Base-by-base conservation (phyloP, 352 stramenopile genomes). In the Pythium aphanidermatum region DNA sequence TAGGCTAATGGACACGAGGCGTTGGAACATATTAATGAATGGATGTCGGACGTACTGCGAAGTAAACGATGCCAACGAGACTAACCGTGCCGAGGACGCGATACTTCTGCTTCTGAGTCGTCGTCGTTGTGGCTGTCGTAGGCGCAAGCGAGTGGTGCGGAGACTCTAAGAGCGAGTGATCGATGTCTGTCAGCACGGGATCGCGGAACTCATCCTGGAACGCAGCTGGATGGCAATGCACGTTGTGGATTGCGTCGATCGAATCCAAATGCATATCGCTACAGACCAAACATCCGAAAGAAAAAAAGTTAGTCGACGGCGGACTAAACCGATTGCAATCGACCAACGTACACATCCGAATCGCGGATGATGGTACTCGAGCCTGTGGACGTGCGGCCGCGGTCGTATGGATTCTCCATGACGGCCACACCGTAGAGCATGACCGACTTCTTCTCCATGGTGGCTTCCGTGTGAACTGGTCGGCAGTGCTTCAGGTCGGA, bases 1-100 rank as follows among this genome's bases (percentile, higher is more conserved):
- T 20, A 13, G 4, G 4, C 7, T 19, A 9, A 14, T 13, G 14
- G 11, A 25, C 9, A 8, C n/a, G 13, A 13, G 26, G 14, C 12
- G 24, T 14, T 8, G 14, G 25, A 10, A 35, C 20, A 5, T 16
- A n/a, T 13, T 35, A 27, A 35, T 33, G 20, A 21, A 34, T 33
- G 9, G 17, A 5, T 23, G 13, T 34, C 23, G 9, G 32, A 35
- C 43, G 43, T 34, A 55, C 47, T 24, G 42, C 44, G 24, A 70
- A 46, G 26, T 49, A 70, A 19, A 47, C 17, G 37, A 70, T 60
- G 21, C 45, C 48, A 10, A 53, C 24, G 38, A 70, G 55, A 13
- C 51, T 46, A 1, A 52, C 21, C 4, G 43, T 52, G 27, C 56
- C 52, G 13, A 70, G 44, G 5, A 70, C 61, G 27, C 57, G 61